Evolutionary conservation across 495 filamentous ascomycete species (phyloP).

Genomic region (Trichoderma asperelloides): DNA sequence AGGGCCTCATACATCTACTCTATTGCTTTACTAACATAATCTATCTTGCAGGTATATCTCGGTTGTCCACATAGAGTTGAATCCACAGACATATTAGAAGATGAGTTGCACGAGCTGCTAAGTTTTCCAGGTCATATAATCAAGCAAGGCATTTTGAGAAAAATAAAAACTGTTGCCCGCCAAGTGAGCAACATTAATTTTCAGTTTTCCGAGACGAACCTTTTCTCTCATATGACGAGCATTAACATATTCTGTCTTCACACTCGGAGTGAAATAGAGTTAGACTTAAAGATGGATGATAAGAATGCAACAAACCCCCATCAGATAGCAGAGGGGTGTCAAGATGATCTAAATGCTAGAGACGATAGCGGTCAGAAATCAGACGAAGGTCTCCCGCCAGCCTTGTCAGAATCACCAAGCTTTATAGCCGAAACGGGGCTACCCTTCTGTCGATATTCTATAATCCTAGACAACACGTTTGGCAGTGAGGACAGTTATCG

Average conservation of each 20-base stretch:
- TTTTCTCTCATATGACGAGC: constrained; percentile 8
- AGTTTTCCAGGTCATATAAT: constrained; percentile 2
- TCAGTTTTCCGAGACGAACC: constrained; percentile 12
- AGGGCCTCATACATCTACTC: background rate
- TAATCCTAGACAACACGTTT: background rate
- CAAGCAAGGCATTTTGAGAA: background rate
- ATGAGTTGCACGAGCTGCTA: constrained; percentile 12
- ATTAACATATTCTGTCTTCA: constrained; percentile 13
- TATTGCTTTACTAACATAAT: constrained; percentile 9
- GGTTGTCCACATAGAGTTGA: constrained; percentile 14
- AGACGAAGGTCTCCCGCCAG: too few species aligned
- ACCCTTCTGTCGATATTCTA: background rate
- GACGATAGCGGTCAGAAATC: too few species aligned
- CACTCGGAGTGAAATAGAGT: too few species aligned
- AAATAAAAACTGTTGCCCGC: constrained; percentile 13
- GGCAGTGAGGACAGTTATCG: background rate
- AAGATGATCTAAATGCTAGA: background rate
- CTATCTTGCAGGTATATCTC: constrained; percentile 14
- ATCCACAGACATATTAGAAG: constrained; percentile 13
- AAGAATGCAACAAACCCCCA: background rate
- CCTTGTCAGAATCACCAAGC: too few species aligned
- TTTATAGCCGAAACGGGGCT: background rate
- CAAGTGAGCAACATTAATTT: constrained; percentile 11
- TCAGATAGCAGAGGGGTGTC: background rate
- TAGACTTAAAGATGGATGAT: background rate